Evolutionary conservation across 148 eudicot genomes (phyloP), one percentile per base, ranked within the genome.

Genomic region (Fagopyrum tataricum): DNA sequence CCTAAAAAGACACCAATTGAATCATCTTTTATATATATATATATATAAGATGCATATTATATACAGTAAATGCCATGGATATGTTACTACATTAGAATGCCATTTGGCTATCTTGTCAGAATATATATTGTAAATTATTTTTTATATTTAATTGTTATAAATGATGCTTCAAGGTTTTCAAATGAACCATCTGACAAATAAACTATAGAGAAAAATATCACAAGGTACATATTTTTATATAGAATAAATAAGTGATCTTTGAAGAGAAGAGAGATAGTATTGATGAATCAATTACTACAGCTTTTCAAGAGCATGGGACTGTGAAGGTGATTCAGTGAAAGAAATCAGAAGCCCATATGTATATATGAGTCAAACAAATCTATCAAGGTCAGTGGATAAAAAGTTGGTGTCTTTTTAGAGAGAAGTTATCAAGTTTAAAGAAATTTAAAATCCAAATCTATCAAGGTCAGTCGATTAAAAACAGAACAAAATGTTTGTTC

Each of bases 101-200:
- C 43, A 62, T 37, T 62, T 62, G 43, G 42, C n/a, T 62, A 62
- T 62, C 68, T 62, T 26, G 68, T 62, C 68, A 62, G 14, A 62
- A 14, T 62, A 62, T 62, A 62, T 8, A 52, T 7, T 11, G 37
- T 62, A 62, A 42, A n/a, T 42, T 62, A n/a, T 61, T 58, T 61
- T 24, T 24, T 41, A 61, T 24, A 24, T 2, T 24, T 7, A 6
- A 44, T 44, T 7, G n/a, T n/a, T 31, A 62, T 62, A 31, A 53
- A 18, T 53, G 59, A 53, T 53, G 59, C 23, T 53, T 53, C 59
- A 53, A 23, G n/a, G 59, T 53, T 53, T 53, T n/a, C 59, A 53
- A 31, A 41, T 62, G 68, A 62, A 31, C 10, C 67, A 62, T 62
- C 67, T 62, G 67, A 62, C 67, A 62, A 23, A 21, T 9, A 26